Evolutionary conservation across 495 filamentous ascomycete species (phyloP), one percentile per base, ranked within the genome.

Genomic region (Penicillium arizonense): DNA sequence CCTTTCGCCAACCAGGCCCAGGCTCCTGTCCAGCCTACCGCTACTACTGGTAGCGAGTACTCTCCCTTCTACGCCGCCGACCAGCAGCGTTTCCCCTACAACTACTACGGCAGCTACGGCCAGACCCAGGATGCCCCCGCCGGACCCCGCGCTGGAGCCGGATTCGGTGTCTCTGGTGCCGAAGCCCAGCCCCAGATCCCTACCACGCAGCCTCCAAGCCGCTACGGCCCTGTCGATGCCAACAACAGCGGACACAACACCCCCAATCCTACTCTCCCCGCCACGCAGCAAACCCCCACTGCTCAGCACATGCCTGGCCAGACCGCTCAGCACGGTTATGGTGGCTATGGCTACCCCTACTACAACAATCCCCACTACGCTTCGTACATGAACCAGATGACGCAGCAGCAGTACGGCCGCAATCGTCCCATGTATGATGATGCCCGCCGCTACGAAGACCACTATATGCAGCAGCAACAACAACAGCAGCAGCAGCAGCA

Each of bases 1-100:
- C 79, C 81, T 9, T 85, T 80, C 53, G 82, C 85, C 39, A 74
- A 75, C 52, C 83, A 83, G 58, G 74, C 76, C 52, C 83, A 83
- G 58, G 74, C 76, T 41, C 74, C 76, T 20, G 68, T 65, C 44
- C 78, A 80, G 52, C 68, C 75, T n/a, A 62, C 74, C 46, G 71
- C 61, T 50, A 76, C 90, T 28, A 88, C 87, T 10, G 85, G 89
- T 37, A 85, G 79, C 68, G 88, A 96, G 37, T 93, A 87, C 58
- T 89, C 88, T 16, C 86, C 86, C 1, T 96, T 96, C 75, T 94
- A 96, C 61, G 87, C 88, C 3, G 82, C 87, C n/a, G 88, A 92
- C 55, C 83, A 87, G 44, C 87, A 90, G 62, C 84, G 91, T 37
- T 83, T 84, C 65, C 78, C 83, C 9, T 94, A 91, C 70, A 91